Evolutionary conservation across 495 filamentous ascomycete species (phyloP), one percentile per base, ranked within the genome.

Genomic region (Pyrenula aspistea): DNA sequence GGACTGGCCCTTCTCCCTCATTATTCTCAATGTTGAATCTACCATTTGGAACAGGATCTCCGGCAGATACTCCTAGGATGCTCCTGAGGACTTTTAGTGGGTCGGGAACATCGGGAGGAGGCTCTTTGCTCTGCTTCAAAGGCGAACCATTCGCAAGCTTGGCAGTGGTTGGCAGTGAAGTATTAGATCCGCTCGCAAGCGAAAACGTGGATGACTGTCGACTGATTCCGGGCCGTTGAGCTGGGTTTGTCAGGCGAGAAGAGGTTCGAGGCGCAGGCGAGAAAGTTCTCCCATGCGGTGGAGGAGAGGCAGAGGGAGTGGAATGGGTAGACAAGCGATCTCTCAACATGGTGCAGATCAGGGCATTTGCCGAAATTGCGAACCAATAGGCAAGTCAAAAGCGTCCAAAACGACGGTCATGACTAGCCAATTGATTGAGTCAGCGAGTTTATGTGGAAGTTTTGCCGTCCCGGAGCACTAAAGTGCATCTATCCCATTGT

Each of bases 281-380:
- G 62, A 80, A 82, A 24, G 83, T 74, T 62, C 87, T 81, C 66
- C 77, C 83, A 54, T 73, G 70, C 50, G 72, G 67, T 53, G 79
- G 71, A 55, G 81, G 79, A 54, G 83, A 83, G 47, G 78, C 76
- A 52, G 82, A 76, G 54, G 82, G 78, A 58, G 78, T 80, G 53
- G 85, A 82, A 67, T 87, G 84, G 63, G 81, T 84, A 55, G 86
- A 84, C 59, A 92, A 83, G 63, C 89, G 84, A 77, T 95, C 89
- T 61, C 91, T 83, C 87, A 88, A 93, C 90, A 94, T 94, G 23
- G 22, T 72, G 60, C 51, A 58, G 48, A 48, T 42, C 15, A 42
- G 31, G 15, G n/a, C n/a, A n/a, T n/a, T n/a, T n/a, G n/a, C n/a
- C n/a, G n/a, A n/a, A n/a, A n/a, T n/a, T n/a, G n/a, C n/a, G n/a